A percentile compares a stretch with the other conserved stretches of the same genome.
phyloP scores from a whole-genome alignment of 371 early-diverging fungal genomes.

The Lichtheimia hyalospora region DNA sequence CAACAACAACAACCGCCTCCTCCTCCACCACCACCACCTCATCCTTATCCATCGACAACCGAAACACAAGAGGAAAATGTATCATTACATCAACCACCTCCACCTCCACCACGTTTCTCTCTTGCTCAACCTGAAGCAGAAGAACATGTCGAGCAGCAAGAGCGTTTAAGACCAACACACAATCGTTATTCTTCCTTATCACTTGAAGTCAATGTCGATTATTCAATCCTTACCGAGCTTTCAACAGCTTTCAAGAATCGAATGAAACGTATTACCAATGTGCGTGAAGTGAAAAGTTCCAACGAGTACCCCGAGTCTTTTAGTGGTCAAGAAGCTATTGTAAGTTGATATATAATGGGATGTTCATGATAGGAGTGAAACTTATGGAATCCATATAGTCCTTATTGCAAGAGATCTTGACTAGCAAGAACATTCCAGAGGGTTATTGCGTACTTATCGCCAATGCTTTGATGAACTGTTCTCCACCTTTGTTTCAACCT shows the following conservation, averaged over 20 bases:
- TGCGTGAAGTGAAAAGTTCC: conserved; percentile 39
- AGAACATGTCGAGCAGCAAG: neutral
- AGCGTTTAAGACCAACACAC: neutral
- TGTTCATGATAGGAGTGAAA: neutral
- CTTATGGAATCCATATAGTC: conserved; percentile 8
- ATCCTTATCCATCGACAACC: neutral
- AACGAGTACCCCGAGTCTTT: conserved; percentile 50
- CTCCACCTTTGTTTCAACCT: conserved; percentile 34
- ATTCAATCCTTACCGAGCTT: conserved; percentile 20
- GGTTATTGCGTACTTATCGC: conserved; percentile 33
- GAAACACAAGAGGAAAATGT: neutral
- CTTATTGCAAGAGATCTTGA: conserved; percentile 16
- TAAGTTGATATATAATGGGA: conserved; percentile 16
- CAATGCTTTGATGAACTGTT: conserved; percentile 35
- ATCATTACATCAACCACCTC: neutral
- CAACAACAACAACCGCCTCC: neutral
- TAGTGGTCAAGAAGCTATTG: conserved; percentile 48
- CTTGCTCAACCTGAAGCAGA: neutral
- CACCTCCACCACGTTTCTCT: too few relatives aligned
- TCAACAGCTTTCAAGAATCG: conserved; percentile 16
- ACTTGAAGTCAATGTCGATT: conserved; percentile 9
- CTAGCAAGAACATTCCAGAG: conserved; percentile 25
- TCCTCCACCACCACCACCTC: conserved; percentile 1
- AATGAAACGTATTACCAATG: conserved; percentile 22
- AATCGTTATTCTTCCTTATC: conserved; percentile 8